These are phyloP conservation scores for Aspergillus clavatus DNA, from an alignment of 2,329 filamentous ascomycete species.

Conservation along the genomic window DNA sequence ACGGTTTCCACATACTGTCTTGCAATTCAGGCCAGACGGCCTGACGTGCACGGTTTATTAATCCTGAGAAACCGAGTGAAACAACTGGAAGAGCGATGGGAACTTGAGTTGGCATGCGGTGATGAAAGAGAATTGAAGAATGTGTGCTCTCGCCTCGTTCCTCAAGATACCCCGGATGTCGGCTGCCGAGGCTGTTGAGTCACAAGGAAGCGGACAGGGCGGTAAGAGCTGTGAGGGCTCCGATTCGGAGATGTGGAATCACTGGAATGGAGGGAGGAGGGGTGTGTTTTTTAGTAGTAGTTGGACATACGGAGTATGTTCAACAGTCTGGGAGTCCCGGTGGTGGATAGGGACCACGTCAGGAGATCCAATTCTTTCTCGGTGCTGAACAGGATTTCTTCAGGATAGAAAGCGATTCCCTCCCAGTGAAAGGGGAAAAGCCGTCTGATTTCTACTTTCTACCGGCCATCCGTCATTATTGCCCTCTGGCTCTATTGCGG, in stretches of 20 bases:
- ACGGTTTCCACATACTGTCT: conserved; percentile 79
- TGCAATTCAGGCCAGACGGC: conserved; percentile 26
- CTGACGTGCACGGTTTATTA: conserved; percentile 13
- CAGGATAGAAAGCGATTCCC: too few species aligned
- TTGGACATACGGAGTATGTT: too few species aligned
- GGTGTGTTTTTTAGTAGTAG: too few species aligned
- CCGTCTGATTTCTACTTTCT: too few species aligned
- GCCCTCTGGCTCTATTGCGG: too few species aligned
- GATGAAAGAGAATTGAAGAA: neutral
- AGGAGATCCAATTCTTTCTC: too few species aligned
- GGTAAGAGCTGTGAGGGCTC: neutral
- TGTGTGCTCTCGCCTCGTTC: neutral
- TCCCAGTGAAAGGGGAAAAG: too few species aligned
- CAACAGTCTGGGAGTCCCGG: too few species aligned
- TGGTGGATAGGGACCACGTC: too few species aligned
- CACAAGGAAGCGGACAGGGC: neutral
- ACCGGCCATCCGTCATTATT: too few species aligned
- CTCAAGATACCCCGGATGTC: neutral
- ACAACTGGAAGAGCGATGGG: neutral
- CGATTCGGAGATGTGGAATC: neutral
- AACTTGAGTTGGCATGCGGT: neutral
- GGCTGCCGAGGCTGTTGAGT: neutral
- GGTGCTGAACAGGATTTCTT: too few species aligned
- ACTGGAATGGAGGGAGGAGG: conserved; percentile 2
- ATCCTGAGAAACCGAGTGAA: neutral